Evolutionary conservation across 176 grass and related monocot species (phyloP), one percentile per base, ranked within the genome.

Genomic region (Pontederia paniculata): DNA sequence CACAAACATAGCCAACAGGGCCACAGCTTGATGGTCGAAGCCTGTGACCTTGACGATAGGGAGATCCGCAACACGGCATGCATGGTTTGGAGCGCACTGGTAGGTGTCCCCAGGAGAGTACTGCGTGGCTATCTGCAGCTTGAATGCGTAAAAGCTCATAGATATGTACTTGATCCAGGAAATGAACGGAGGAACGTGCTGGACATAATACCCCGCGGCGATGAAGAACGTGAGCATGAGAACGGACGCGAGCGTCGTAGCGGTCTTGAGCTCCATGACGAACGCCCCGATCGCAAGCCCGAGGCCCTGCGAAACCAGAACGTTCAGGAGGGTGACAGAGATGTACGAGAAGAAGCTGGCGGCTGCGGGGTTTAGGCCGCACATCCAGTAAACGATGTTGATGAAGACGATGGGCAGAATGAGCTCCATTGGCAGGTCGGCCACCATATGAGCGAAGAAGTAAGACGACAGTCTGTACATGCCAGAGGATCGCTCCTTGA

Each of bases 341-440:
- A 82, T 60, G 42, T 72, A 55, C 17, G 23, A 16, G 49, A 67
- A 45, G 62, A 68, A 82, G 60, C 48, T 75, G 19, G 55, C 14
- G 0, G 63, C 46, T 11, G 21, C 2, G 1, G 67, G 60, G 13
- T 72, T 82, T 2, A 82, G 62, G 44, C 73, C 58, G 2, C 73
- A 60, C 79, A 82, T 82, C 79, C 79, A 82, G 46, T 82, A 82
- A 3, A 44, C 60, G 14, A 82, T 82, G 12, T 67, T 67, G 44
- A 72, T 42, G 21, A 63, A 82, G 8, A 72, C n/a, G 41, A 14
- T 50, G 11, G 79, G 79, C 13, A 82, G 60, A 54, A 76, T 56
- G 45, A 82, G 79, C 47, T 76, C 79, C 67, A 76, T 82, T 12
- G 79, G 79, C 17, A 82, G 79, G 22, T 82, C 79, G 0, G 37